Evolutionary conservation across 331 rosid genomes (phyloP).

Genomic region (Quercus tomentella): DNA sequence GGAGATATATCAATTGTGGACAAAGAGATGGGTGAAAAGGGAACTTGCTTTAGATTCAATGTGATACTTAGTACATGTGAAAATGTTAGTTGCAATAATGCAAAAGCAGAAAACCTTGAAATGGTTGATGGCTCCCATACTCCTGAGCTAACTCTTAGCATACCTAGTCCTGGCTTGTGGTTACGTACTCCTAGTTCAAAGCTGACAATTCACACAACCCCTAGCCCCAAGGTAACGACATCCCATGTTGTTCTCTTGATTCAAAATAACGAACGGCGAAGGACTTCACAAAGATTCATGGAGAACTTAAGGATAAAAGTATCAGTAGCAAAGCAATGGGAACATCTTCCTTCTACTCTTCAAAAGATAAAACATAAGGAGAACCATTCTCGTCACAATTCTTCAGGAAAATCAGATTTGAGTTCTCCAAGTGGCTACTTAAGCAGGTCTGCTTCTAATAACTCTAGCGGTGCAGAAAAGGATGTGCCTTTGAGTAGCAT

Average conservation of each 20-base stretch:
- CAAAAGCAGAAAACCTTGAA: conserved; percentile 23
- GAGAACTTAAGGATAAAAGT: conserved; percentile 62
- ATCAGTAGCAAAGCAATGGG: conserved; percentile 34
- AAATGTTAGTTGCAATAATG: background rate
- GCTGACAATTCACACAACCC: background rate
- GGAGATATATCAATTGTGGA: conserved; percentile 73
- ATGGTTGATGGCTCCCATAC: background rate
- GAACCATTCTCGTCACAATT: conserved; percentile 25
- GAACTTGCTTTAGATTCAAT: conserved; percentile 73
- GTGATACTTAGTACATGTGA: conserved; percentile 42
- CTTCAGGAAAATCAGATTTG: conserved; percentile 34
- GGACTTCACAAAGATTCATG: conserved; percentile 43
- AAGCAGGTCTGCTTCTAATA: conserved; percentile 31
- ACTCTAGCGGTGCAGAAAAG: conserved; percentile 17
- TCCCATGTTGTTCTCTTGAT: conserved; percentile 59
- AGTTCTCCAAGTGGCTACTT: conserved; percentile 20
- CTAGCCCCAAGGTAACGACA: conserved; percentile 34
- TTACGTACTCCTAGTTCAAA: conserved; percentile 29
- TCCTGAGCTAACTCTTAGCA: background rate
- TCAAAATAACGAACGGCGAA: conserved; percentile 28
- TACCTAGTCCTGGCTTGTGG: conserved; percentile 19
- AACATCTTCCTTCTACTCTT: conserved; percentile 40
- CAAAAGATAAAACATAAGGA: conserved; percentile 34
- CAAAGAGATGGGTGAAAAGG: conserved; percentile 61
- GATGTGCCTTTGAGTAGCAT: conserved; percentile 28